A percentile compares a stretch with the other conserved stretches of the same genome.
These are phyloP conservation scores for Camillea tinctor DNA, from an alignment of 2,329 filamentous ascomycete species.

Conservation along the genomic window DNA sequence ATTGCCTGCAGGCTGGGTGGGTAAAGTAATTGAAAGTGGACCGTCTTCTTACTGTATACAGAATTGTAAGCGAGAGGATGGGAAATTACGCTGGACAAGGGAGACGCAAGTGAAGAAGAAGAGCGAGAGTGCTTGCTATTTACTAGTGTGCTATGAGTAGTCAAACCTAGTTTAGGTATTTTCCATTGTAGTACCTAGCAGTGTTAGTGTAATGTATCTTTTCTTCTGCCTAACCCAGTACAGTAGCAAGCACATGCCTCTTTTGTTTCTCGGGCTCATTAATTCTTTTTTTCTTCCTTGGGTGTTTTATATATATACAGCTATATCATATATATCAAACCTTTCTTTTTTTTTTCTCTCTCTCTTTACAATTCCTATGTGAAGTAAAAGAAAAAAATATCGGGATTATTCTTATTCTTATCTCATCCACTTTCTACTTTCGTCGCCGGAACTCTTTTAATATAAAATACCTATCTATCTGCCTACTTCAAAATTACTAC, in stretches of 20 bases:
- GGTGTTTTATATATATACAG: background rate
- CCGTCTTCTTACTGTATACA: conserved; percentile 16
- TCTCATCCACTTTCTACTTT: background rate
- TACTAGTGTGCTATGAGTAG: background rate
- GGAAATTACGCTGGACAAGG: conserved; percentile 29
- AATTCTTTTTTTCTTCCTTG: background rate
- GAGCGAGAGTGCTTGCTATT: background rate
- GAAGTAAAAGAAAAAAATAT: background rate
- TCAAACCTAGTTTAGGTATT: too few relatives aligned
- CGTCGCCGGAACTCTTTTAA: background rate
- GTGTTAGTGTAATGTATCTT: too few relatives aligned
- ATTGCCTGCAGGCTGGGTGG: conserved; percentile 3
- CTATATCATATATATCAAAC: background rate
- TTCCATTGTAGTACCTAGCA: too few relatives aligned
- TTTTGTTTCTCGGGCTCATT: background rate
- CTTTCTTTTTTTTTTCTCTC: background rate
- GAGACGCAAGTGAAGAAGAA: too few relatives aligned
- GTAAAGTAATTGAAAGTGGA: conserved; percentile 1
- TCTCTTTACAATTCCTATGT: background rate
- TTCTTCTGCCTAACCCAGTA: too few relatives aligned
- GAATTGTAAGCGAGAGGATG: conserved; percentile 25
- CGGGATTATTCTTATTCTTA: background rate
- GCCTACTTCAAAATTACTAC: background rate
- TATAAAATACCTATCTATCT: background rate
- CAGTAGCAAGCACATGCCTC: too few relatives aligned